These are phyloP conservation scores for Effrenium voratum DNA, from an alignment of 73 alveolate species.

Conservation along the genomic window DNA sequence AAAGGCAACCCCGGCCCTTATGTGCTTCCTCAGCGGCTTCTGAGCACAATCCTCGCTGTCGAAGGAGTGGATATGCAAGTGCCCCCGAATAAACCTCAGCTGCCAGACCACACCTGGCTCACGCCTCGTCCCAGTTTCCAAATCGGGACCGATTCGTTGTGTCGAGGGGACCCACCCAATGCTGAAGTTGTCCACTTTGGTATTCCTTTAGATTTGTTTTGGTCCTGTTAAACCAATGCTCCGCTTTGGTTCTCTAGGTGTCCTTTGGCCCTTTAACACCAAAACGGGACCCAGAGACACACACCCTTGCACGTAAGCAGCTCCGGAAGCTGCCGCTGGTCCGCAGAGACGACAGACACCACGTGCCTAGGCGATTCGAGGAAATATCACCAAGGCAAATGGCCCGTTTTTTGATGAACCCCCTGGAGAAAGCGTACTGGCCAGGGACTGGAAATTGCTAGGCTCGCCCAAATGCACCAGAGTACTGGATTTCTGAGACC, in stretches of 20 bases:
- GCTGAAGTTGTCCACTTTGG: too few relatives aligned
- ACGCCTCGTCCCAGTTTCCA: neutral
- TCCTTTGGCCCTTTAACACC: too few relatives aligned
- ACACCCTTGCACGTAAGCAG: too few relatives aligned
- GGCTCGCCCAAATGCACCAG: too few relatives aligned
- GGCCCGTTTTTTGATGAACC: too few relatives aligned
- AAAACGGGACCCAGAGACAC: too few relatives aligned
- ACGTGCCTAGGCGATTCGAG: conserved; percentile 76
- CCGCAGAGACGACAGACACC: conserved; percentile 84
- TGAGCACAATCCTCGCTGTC: conserved; percentile 71
- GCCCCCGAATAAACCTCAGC: conserved; percentile 70
- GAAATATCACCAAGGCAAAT: too few relatives aligned
- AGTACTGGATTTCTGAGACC: neutral
- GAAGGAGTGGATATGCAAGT: conserved; percentile 67
- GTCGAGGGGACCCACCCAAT: neutral
- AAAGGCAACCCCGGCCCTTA: too few relatives aligned
- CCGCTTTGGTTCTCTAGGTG: too few relatives aligned
- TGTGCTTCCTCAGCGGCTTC: conserved; percentile 9
- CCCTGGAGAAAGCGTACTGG: neutral
- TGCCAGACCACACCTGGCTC: neutral
- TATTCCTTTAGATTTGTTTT: neutral
- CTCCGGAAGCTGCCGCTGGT: conserved; percentile 68
- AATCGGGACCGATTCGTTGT: neutral
- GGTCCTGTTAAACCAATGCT: neutral
- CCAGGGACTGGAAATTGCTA: too few relatives aligned